A percentile compares a stretch with the other conserved stretches of the same genome.
Evolutionary conservation across 1,139 yeast species (phyloP).

Genomic region (Hyphopichia khmerensis): DNA sequence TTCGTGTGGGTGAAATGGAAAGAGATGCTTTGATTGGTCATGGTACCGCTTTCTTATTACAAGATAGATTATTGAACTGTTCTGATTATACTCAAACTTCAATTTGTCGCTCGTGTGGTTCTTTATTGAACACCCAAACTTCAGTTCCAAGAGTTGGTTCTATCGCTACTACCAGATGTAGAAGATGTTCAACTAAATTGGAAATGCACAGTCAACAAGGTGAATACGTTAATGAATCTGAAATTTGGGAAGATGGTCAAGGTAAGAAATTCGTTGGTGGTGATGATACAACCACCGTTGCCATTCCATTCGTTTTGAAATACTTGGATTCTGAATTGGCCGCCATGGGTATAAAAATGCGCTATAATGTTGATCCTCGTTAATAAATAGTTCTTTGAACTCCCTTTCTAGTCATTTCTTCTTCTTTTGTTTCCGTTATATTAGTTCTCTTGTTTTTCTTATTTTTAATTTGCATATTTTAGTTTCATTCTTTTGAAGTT

Average conservation of each 20-base stretch:
- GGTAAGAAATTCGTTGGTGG: conserved; percentile 94
- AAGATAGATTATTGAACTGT: conserved; percentile 92
- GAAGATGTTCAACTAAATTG: conserved; percentile 81
- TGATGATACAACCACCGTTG: conserved; percentile 86
- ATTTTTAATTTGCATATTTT: not conserved
- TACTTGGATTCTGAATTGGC: conserved; percentile 93
- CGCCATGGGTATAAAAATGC: conserved; percentile 97
- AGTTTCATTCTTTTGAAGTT: not conserved
- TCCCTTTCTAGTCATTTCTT: not conserved
- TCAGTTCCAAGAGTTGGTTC: conserved; percentile 91
- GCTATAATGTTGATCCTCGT: conserved; percentile 74
- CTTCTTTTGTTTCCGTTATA: not conserved
- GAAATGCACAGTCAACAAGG: conserved; percentile 36
- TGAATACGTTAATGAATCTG: conserved; percentile 64
- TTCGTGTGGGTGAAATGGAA: conserved; percentile 99
- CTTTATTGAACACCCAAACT: conserved; percentile 82
- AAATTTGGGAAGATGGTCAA: conserved; percentile 96
- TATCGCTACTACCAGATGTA: conserved; percentile 75
- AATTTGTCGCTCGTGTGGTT: conserved; percentile 91
- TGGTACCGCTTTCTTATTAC: conserved; percentile 94
- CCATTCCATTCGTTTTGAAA: conserved; percentile 94
- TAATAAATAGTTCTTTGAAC: conserved; percentile 11
- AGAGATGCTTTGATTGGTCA: conserved; percentile 99
- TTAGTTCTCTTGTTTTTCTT: not conserved
- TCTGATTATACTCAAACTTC: conserved; percentile 93